Evolutionary conservation across 78 protist species (phyloP).

Genomic region (Protostelium mycophagum): DNA sequence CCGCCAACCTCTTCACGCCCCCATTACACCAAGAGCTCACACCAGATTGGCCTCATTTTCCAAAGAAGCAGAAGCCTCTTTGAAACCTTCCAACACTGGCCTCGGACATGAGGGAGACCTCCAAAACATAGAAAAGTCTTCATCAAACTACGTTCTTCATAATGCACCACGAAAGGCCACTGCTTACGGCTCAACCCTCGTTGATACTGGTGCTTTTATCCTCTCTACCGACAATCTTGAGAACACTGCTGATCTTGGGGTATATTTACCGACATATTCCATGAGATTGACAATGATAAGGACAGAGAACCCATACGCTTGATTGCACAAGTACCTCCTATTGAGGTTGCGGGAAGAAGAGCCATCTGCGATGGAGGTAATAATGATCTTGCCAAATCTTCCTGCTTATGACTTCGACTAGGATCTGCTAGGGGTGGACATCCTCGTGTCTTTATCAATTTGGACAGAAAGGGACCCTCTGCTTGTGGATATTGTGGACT

Average conservation of each 20-base stretch:
- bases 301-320: not conserved
- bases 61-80: not conserved
- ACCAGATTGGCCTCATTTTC: not conserved
- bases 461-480: conserved; percentile 39
- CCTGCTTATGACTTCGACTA: not conserved
- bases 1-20: too few relatives aligned
- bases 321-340: conserved; percentile 36
- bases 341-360: conserved; percentile 22
- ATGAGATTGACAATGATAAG: not conserved
- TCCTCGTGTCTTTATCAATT: conserved; percentile 56
- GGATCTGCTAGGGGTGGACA: conserved; percentile 54
- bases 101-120: not conserved
- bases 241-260: too few relatives aligned
- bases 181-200: not conserved
- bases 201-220: not conserved
- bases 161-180: not conserved
- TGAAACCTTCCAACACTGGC: not conserved
- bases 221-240: not conserved
- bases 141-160: not conserved
- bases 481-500: conserved; percentile 66
- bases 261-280: too few relatives aligned
- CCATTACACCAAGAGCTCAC: too few relatives aligned
- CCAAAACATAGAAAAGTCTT: not conserved
- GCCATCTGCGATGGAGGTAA: conserved; percentile 61
- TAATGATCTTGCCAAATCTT: not conserved